Conservation (phyloP, 192 early-diverging fungal genomes). For the Geranomyces variabilis region DNA sequence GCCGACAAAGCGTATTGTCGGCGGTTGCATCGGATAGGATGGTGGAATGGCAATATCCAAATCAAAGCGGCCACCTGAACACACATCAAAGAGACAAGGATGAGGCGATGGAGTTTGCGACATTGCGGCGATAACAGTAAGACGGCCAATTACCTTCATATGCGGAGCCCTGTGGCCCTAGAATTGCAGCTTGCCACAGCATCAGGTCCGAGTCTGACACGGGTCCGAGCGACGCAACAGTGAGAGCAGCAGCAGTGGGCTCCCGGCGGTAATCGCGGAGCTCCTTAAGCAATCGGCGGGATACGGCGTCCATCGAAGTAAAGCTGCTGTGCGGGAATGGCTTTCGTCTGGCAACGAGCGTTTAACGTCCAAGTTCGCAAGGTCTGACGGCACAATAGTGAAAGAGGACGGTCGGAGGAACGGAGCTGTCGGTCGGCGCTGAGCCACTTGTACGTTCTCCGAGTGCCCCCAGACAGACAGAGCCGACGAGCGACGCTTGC, state of each 20-base stretch:
- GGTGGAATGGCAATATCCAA: slow-evolving; percentile 72
- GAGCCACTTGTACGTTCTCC: too few relatives aligned
- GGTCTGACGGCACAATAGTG: too few relatives aligned
- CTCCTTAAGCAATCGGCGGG: slow-evolving; percentile 61
- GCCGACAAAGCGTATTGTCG: slow-evolving; percentile 72
- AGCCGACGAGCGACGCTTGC: too few relatives aligned
- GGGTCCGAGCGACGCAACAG: slow-evolving; percentile 65
- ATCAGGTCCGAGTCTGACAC: slow-evolving; percentile 69
- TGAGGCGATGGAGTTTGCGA: not conserved
- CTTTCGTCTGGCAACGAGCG: too few relatives aligned
- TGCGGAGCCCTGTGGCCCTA: slow-evolving; percentile 65
- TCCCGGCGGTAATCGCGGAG: slow-evolving; percentile 54
- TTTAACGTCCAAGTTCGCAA: too few relatives aligned
- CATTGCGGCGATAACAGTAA: not conserved
- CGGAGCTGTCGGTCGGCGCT: too few relatives aligned
- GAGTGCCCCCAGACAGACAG: too few relatives aligned
- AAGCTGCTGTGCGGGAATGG: too few relatives aligned
- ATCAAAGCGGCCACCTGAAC: slow-evolving; percentile 67
- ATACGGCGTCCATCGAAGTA: slow-evolving; percentile 43
- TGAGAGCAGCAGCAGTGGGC: slow-evolving; percentile 40
- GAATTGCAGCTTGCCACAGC: slow-evolving; percentile 70
- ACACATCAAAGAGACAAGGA: not conserved
- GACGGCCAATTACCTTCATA: slow-evolving; percentile 59
- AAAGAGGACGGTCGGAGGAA: too few relatives aligned
- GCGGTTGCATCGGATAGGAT: slow-evolving; percentile 79